These are phyloP conservation scores for Discostella stelligera DNA, from an alignment of 352 stramenopile genomes.

Conservation along the genomic window DNA sequence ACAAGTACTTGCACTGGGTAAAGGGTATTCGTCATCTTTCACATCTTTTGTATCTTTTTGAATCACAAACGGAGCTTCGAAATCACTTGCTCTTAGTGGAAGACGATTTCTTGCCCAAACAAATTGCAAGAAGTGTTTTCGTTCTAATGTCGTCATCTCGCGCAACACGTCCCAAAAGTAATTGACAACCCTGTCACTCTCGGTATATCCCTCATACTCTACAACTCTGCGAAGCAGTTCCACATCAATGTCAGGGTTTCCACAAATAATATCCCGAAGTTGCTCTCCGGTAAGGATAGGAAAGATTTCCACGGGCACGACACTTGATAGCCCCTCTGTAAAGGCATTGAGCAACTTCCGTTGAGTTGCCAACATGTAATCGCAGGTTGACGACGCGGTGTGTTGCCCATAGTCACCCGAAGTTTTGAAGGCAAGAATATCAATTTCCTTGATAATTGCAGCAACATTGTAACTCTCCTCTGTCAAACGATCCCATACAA, in stretches of 20 bases:
- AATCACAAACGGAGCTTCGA: conserved; percentile 88
- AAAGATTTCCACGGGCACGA: conserved; percentile 95
- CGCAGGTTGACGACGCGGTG: conserved; percentile 7
- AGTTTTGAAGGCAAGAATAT: conserved; percentile 62
- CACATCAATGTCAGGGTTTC: conserved; percentile 94
- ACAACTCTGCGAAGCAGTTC: conserved; percentile 93
- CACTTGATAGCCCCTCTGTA: conserved; percentile 87
- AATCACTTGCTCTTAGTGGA: conserved; percentile 95
- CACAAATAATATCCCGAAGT: conserved; percentile 94
- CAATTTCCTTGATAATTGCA: conserved; percentile 70
- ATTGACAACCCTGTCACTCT: conserved; percentile 88
- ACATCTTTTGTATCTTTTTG: conserved; percentile 67
- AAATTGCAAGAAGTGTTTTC: conserved; percentile 96
- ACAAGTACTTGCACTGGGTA: conserved; percentile 97
- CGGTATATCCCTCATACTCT: conserved; percentile 94
- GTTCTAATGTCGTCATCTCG: conserved; percentile 93
- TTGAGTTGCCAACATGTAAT: conserved; percentile 67
- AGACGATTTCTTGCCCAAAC: conserved; percentile 96
- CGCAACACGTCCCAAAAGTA: conserved; percentile 95
- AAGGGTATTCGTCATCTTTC: conserved; percentile 80
- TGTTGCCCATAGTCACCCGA: conserved; percentile 34
- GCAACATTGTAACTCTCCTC: conserved; percentile 54
- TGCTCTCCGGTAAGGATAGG: conserved; percentile 94
- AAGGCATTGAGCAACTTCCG: conserved; percentile 81
- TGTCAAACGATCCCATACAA: conserved; percentile 73